These are phyloP conservation scores for Cercophora newfieldiana DNA, from an alignment of 495 filamentous ascomycete genomes.

Conservation along the genomic window DNA sequence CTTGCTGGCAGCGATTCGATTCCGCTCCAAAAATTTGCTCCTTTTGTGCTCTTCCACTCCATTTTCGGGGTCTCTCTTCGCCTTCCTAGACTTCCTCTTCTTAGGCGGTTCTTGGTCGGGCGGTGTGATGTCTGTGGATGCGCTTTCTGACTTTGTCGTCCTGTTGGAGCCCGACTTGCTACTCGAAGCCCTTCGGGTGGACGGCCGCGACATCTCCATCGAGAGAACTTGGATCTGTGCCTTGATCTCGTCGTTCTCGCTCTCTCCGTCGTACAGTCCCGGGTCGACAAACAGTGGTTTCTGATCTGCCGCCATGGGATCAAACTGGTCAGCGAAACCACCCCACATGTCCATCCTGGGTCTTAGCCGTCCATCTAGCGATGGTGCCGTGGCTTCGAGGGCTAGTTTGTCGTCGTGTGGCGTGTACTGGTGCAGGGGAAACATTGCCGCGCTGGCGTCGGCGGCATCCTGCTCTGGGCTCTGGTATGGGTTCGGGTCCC, in stretches of 20 bases:
- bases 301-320: slow-evolving; percentile 19
- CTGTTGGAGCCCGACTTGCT: slow-evolving; percentile 27
- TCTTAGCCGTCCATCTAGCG: slow-evolving; percentile 3
- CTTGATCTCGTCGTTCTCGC: slow-evolving; percentile 23
- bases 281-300: slow-evolving; percentile 31
- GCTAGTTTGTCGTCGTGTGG: slow-evolving; percentile 17
- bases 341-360: slow-evolving; percentile 20
- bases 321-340: slow-evolving; percentile 22
- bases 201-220: slow-evolving; percentile 19
- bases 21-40: slow-evolving; percentile 68
- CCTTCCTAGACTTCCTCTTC: slow-evolving; percentile 23
- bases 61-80: slow-evolving; percentile 14
- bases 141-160: slow-evolving; percentile 24
- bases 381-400: slow-evolving; percentile 10
- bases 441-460: slow-evolving; percentile 12
- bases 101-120: slow-evolving; percentile 25
- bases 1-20: slow-evolving; percentile 81
- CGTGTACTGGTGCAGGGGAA: slow-evolving; percentile 14
- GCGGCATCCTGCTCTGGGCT: slow-evolving; percentile 24
- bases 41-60: slow-evolving; percentile 35
- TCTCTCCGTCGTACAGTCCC: slow-evolving; percentile 24
- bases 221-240: slow-evolving; percentile 24
- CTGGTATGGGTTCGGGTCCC: slow-evolving; percentile 27
- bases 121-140: slow-evolving; percentile 28
- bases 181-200: slow-evolving; percentile 28